These are phyloP conservation scores for Colletotrichum coccodes DNA, from an alignment of 2,329 filamentous ascomycete genomes.

Conservation along the genomic window DNA sequence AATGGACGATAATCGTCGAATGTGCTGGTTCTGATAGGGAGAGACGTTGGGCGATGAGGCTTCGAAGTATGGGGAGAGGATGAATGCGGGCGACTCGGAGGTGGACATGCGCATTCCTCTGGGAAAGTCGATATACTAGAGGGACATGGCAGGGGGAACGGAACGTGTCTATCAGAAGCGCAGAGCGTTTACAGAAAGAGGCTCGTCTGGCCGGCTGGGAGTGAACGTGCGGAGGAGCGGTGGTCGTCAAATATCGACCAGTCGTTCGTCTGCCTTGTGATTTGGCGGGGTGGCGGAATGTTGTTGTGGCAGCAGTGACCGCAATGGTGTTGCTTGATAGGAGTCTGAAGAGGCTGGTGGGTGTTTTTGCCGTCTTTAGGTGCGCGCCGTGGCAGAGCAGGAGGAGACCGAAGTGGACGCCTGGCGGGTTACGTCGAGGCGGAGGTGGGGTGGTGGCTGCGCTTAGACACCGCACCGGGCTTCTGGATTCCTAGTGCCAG, in stretches of 20 bases:
- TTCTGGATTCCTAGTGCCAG: conserved; percentile 30
- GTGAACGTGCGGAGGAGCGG: conserved; percentile 10
- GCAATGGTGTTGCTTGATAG: conserved; percentile 7
- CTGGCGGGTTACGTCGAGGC: conserved; percentile 24
- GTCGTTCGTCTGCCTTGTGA: conserved; percentile 30
- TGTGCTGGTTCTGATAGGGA: conserved; percentile 14
- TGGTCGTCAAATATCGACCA: conserved; percentile 1
- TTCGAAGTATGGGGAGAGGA: conserved; percentile 5
- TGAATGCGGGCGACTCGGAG: conserved; percentile 23
- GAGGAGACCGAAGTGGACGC: conserved; percentile 16
- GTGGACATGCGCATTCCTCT: conserved; percentile 31
- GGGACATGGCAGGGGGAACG: conserved; percentile 20
- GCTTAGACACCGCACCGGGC: conserved; percentile 31
- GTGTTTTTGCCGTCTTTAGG: conserved; percentile 29
- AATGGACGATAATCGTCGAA: conserved; percentile 25
- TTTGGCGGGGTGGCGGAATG: conserved; percentile 29
- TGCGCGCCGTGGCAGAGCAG: conserved; percentile 29
- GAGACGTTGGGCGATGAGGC: conserved; percentile 2
- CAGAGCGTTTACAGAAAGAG: conserved; percentile 9
- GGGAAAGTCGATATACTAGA: conserved; percentile 28
- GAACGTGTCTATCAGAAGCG: conserved; percentile 17
- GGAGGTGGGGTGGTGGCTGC: conserved; percentile 32
- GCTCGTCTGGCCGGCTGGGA: conserved; percentile 9
- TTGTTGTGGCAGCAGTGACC: conserved; percentile 18
- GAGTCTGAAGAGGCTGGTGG: conserved; percentile 28